These are phyloP conservation scores for Bathelium albidoporum DNA, from an alignment of 495 filamentous ascomycete species.

Conservation along the genomic window DNA sequence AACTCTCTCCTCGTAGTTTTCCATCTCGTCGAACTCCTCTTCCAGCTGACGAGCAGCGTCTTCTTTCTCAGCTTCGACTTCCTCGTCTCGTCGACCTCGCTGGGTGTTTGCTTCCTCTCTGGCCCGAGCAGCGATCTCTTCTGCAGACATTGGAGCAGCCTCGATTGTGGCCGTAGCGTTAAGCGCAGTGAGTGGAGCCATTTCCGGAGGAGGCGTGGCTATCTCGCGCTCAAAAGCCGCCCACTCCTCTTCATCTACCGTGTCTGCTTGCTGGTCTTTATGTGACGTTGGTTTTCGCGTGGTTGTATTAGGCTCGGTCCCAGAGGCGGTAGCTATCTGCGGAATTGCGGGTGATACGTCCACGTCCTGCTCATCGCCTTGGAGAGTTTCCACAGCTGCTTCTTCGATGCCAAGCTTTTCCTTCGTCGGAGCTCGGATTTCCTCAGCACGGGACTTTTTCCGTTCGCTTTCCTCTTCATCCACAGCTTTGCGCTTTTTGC, in stretches of 20 bases:
- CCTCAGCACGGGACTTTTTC: slow-evolving; percentile 6
- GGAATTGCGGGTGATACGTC: not conserved
- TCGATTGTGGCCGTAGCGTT: slow-evolving; percentile 53
- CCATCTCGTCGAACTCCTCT: slow-evolving; percentile 93
- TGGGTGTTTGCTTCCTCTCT: slow-evolving; percentile 44
- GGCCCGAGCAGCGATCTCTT: slow-evolving; percentile 60
- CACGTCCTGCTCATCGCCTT: not conserved
- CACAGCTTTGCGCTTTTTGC: slow-evolving; percentile 50
- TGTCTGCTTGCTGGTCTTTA: slow-evolving; percentile 9
- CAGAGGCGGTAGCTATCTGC: not conserved
- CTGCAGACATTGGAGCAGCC: slow-evolving; percentile 57
- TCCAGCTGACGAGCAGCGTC: slow-evolving; percentile 72
- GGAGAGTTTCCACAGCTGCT: slow-evolving; percentile 7
- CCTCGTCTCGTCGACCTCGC: slow-evolving; percentile 48
- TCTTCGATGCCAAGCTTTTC: slow-evolving; percentile 2
- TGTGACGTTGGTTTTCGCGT: slow-evolving; percentile 8
- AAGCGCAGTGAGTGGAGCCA: slow-evolving; percentile 23
- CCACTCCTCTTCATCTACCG: slow-evolving; percentile 76
- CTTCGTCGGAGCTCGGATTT: not conserved
- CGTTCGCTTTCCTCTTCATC: slow-evolving; percentile 32
- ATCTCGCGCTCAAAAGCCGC: slow-evolving; percentile 86
- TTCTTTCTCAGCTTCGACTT: slow-evolving; percentile 72
- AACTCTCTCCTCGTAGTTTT: slow-evolving; percentile 73
- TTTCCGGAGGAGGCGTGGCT: slow-evolving; percentile 40
- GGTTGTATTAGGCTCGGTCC: slow-evolving; percentile 12